phyloP scores from a whole-genome alignment of 164 flowering plant species.

The Nymphaea thermarum region DNA sequence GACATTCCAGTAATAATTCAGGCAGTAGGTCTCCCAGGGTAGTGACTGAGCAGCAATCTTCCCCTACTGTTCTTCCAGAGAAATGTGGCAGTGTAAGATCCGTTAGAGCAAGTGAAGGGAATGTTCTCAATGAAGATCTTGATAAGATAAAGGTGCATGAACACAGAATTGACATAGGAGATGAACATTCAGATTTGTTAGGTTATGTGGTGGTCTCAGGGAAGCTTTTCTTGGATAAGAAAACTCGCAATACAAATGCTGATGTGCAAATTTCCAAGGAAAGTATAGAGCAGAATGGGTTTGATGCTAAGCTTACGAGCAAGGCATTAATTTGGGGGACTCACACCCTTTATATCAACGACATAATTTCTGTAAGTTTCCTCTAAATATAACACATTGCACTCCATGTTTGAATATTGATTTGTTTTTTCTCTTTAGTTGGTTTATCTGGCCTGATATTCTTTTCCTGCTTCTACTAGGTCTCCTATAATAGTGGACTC shows the following conservation, averaged over 20 bases:
- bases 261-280: slow-evolving; percentile 38
- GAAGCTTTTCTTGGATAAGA: slow-evolving; percentile 61
- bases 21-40: slow-evolving; percentile 65
- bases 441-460: no score
- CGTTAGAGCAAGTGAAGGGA: slow-evolving; percentile 19
- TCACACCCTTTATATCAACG: slow-evolving; percentile 51
- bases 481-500: slow-evolving; percentile 67
- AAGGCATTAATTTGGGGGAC: slow-evolving; percentile 87
- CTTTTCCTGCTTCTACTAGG: slow-evolving; percentile 29
- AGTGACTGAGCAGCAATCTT: slow-evolving; percentile 64
- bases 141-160: slow-evolving; percentile 50
- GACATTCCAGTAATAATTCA: slow-evolving; percentile 56
- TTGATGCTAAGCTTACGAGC: slow-evolving; percentile 89
- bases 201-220: slow-evolving; percentile 72
- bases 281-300: slow-evolving; percentile 27
- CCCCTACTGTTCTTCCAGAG: slow-evolving; percentile 93
- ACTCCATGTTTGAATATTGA: neutral
- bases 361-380: slow-evolving; percentile 72
- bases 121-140: slow-evolving; percentile 24
- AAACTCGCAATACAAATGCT: slow-evolving; percentile 19
- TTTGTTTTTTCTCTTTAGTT: no score
- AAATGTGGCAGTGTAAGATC: slow-evolving; percentile 65
- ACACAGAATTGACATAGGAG: slow-evolving; percentile 83
- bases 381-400: neutral
- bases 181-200: slow-evolving; percentile 81